phyloP scores from a whole-genome alignment of 2,329 filamentous ascomycete genomes.

The Beauveria australis region DNA sequence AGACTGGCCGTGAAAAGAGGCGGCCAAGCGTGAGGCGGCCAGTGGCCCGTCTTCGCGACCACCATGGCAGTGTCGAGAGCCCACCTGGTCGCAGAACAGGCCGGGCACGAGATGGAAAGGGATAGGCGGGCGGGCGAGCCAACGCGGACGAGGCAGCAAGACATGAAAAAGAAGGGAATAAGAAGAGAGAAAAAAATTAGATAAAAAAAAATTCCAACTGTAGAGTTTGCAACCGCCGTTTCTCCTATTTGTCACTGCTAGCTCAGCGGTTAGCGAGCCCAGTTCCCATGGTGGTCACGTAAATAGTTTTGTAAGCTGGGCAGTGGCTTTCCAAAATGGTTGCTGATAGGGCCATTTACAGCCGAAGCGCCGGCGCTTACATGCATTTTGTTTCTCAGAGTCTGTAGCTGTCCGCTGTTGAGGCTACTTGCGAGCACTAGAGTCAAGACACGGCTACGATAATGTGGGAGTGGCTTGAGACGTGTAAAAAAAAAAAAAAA shows the following conservation, averaged over 20 bases:
- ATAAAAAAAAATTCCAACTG: not conserved
- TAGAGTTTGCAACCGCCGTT: not conserved
- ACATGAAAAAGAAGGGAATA: too few species aligned
- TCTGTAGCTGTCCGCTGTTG: too few species aligned
- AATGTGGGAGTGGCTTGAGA: too few species aligned
- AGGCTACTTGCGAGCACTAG: not conserved
- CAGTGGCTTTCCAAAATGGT: not conserved
- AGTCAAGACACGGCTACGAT: not conserved
- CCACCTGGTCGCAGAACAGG: constrained; percentile 1
- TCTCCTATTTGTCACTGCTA: not conserved
- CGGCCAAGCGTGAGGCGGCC: not conserved
- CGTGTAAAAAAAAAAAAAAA: too few species aligned
- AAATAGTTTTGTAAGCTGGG: not conserved
- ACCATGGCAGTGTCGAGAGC: not conserved
- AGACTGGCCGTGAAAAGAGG: constrained; percentile 2
- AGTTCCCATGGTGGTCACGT: not conserved
- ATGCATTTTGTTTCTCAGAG: not conserved
- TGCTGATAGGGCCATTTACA: not conserved
- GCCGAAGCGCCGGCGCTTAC: not conserved
- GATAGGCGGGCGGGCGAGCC: too few species aligned
- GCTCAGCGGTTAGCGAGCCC: not conserved
- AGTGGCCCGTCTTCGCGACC: not conserved
- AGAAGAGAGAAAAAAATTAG: not conserved
- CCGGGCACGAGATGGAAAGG: not conserved
- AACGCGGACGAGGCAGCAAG: too few species aligned